Conservation (phyloP, 345 rosid species). For the Boechera divaricarpa region DNA sequence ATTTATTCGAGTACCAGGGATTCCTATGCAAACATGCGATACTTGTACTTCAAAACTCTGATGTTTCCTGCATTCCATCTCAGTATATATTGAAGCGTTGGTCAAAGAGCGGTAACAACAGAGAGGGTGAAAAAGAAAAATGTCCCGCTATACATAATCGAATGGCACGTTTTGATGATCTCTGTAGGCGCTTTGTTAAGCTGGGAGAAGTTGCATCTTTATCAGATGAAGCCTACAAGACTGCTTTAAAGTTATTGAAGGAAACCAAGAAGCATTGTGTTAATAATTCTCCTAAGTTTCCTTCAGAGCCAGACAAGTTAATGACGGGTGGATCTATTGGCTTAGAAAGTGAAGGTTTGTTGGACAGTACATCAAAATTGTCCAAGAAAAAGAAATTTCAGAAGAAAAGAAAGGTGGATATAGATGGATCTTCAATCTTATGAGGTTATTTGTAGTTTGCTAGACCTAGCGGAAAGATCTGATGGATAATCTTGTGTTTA, state of each 20-base stretch:
- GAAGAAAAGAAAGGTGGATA: conserved; percentile 65
- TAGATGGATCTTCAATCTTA: conserved; percentile 23
- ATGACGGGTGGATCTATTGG: conserved; percentile 41
- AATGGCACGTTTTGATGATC: conserved; percentile 51
- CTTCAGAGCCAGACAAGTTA: conserved; percentile 43
- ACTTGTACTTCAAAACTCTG: conserved; percentile 54
- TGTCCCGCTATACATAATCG: conserved; percentile 39
- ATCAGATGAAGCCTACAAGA: conserved; percentile 55
- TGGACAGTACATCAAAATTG: conserved; percentile 41
- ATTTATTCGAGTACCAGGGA: conserved; percentile 53
- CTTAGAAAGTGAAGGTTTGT: conserved; percentile 38
- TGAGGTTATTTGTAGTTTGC: conserved; percentile 29
- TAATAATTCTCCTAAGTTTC: conserved; percentile 45
- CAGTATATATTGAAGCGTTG: conserved; percentile 52
- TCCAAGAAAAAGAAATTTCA: conserved; percentile 55
- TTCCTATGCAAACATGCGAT: conserved; percentile 57
- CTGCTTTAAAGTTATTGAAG: conserved; percentile 47
- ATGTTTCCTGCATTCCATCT: conserved; percentile 51
- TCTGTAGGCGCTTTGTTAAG: conserved; percentile 49
- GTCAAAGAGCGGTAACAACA: conserved; percentile 47
- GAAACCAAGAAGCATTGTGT: conserved; percentile 49
- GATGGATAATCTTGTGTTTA: conserved; percentile 26
- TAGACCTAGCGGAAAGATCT: not conserved
- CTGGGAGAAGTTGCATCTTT: conserved; percentile 56
- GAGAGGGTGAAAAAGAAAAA: conserved; percentile 34